These are phyloP conservation scores for Trichosporon inkin DNA, from an alignment of 1,284 basidiomycete genomes.

Conservation along the genomic window DNA sequence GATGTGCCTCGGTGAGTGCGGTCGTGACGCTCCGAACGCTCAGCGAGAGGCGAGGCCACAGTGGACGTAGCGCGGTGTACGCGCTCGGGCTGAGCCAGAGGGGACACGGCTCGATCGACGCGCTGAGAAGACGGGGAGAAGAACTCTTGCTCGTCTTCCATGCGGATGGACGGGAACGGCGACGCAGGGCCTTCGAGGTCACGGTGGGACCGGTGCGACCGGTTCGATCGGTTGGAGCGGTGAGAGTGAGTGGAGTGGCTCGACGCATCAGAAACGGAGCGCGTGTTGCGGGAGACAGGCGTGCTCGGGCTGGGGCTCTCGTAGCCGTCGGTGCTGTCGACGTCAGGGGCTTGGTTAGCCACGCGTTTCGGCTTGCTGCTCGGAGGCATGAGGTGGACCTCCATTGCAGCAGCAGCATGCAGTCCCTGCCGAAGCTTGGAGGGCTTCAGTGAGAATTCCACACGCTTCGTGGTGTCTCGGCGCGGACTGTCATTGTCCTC, in stretches of 20 bases:
- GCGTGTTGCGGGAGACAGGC: neutral
- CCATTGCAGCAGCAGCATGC: conserved; percentile 30
- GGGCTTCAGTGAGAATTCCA: conserved; percentile 16
- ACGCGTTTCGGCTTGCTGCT: conserved; percentile 15
- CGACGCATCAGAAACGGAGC: conserved; percentile 1
- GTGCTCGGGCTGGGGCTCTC: conserved; percentile 5
- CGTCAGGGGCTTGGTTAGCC: neutral
- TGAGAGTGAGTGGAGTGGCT: neutral
- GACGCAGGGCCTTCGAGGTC: conserved; percentile 48
- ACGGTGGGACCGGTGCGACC: conserved; percentile 11
- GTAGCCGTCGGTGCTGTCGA: conserved; percentile 8
- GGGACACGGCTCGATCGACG: neutral
- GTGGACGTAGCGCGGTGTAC: neutral
- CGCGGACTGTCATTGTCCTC: conserved; percentile 34
- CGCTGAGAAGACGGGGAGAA: conserved; percentile 57
- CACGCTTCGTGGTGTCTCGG: conserved; percentile 24
- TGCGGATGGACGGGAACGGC: conserved; percentile 75
- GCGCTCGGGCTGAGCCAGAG: neutral
- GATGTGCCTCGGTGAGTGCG: neutral
- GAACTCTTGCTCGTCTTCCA: conserved; percentile 70
- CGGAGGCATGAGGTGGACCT: conserved; percentile 29
- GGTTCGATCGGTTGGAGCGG: conserved; percentile 5
- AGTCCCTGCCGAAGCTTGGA: conserved; percentile 41
- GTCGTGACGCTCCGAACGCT: neutral
- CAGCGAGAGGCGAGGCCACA: neutral